Conservation (phyloP, 108 stramenopile species). For the Thalassiosira profunda region DNA sequence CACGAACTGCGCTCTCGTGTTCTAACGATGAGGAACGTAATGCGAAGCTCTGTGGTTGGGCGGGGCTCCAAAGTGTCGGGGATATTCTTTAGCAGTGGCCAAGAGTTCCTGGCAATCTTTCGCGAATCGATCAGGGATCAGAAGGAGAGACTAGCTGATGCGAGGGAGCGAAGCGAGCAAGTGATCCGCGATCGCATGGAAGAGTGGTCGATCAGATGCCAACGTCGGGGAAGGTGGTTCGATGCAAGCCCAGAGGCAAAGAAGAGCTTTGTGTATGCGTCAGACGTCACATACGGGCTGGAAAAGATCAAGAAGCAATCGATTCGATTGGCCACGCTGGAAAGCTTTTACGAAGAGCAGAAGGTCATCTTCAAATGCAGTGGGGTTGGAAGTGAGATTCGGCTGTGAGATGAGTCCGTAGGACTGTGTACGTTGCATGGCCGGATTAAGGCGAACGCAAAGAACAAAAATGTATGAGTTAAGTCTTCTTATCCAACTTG, state of each 20-base stretch:
- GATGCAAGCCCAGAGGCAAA: conserved; percentile 31
- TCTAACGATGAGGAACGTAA: conserved; percentile 48
- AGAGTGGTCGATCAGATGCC: conserved; percentile 30
- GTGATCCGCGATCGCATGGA: conserved; percentile 41
- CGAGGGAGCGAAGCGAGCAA: conserved; percentile 31
- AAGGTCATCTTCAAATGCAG: conserved; percentile 46
- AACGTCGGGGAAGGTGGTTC: conserved; percentile 41
- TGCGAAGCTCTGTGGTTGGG: conserved; percentile 49
- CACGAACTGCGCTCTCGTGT: conserved; percentile 37
- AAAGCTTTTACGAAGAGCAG: conserved; percentile 53
- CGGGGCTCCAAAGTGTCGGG: conserved; percentile 50
- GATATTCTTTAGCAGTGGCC: conserved; percentile 38
- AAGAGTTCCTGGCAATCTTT: conserved; percentile 59
- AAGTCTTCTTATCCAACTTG: too few relatives aligned
- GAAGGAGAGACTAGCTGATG: conserved; percentile 42
- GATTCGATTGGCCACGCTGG: conserved; percentile 29
- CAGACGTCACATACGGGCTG: conserved; percentile 36
- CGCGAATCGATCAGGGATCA: conserved; percentile 37
- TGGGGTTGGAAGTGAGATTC: too few relatives aligned
- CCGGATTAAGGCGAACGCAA: too few relatives aligned
- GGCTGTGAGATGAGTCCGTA: too few relatives aligned
- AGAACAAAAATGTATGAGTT: too few relatives aligned
- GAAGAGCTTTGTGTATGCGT: conserved; percentile 34
- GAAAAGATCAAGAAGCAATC: conserved; percentile 41
- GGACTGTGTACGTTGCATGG: too few relatives aligned